These are phyloP conservation scores for Dictyophora rubrovolvata DNA, from an alignment of 768 basidiomycete genomes.

Conservation along the genomic window DNA sequence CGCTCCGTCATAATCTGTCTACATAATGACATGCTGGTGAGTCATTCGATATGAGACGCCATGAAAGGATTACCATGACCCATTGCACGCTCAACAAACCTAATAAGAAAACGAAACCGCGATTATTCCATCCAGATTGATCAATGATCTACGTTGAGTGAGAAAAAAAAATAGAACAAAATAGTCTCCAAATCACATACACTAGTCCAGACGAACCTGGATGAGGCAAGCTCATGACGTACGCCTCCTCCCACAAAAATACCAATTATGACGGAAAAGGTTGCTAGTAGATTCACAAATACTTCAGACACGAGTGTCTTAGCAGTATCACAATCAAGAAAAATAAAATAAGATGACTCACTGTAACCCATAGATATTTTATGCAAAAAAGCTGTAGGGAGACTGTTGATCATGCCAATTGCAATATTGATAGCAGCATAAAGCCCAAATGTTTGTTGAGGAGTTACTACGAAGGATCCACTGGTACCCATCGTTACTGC, in stretches of 20 bases:
- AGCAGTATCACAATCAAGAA: not conserved
- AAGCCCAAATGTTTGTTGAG: conserved; percentile 53
- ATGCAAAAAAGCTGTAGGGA: conserved; percentile 25
- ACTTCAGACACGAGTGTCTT: conserved; percentile 21
- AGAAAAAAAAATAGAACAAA: conserved; percentile 18
- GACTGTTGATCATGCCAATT: conserved; percentile 32
- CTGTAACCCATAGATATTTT: conserved; percentile 22
- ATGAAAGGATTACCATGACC: conserved; percentile 27
- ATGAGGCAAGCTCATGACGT: conserved; percentile 2
- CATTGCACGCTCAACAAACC: conserved; percentile 39
- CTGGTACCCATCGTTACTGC: conserved; percentile 46
- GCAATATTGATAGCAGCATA: conserved; percentile 52
- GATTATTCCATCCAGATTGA: conserved; percentile 31
- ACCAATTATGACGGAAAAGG: conserved; percentile 32
- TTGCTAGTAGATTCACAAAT: conserved; percentile 36
- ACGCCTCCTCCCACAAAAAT: conserved; percentile 23
- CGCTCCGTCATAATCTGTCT: conserved; percentile 13
- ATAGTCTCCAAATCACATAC: not conserved
- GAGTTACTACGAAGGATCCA: conserved; percentile 43
- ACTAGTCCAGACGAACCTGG: conserved; percentile 18
- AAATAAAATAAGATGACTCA: not conserved
- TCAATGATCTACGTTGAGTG: conserved; percentile 23
- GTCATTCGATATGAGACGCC: not conserved
- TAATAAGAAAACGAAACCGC: conserved; percentile 34
- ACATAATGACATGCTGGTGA: not conserved